Evolutionary conservation across 768 basidiomycete genomes (phyloP).

Genomic region (Coprinopsis sp.): DNA sequence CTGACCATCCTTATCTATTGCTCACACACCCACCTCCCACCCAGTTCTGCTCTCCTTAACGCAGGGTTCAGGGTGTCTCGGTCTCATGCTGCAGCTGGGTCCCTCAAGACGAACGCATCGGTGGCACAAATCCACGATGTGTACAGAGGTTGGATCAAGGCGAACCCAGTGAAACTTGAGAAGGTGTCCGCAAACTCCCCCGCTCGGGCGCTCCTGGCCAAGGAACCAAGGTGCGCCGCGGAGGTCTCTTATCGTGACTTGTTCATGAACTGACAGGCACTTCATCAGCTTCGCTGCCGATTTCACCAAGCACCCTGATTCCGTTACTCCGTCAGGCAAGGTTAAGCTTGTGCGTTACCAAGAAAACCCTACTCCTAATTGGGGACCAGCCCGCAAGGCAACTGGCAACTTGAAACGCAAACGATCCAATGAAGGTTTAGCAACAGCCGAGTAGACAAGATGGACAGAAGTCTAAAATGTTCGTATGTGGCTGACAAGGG

Average conservation of each 20-base stretch:
- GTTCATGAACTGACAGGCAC: conserved; percentile 9
- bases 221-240: conserved; percentile 56
- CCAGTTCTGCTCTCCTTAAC: conserved; percentile 84
- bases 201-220: conserved; percentile 59
- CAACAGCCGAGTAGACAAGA: not conserved
- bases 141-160: conserved; percentile 79
- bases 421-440: conserved; percentile 23
- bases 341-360: conserved; percentile 86
- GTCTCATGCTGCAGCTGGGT: conserved; percentile 86
- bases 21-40: not conserved
- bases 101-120: conserved; percentile 84
- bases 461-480: too few species aligned
- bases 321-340: conserved; percentile 53
- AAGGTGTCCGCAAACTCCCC: conserved; percentile 78
- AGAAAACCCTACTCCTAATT: conserved; percentile 84
- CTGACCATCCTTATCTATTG: conserved; percentile 1
- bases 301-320: conserved; percentile 70
- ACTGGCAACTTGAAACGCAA: conserved; percentile 36
- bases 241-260: not conserved
- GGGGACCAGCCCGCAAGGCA: conserved; percentile 84
- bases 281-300: conserved; percentile 61
- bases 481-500: too few species aligned
- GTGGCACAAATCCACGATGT: conserved; percentile 72
- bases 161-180: conserved; percentile 76
- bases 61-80: conserved; percentile 82